These are phyloP conservation scores for Nigrospora osmanthi DNA, from an alignment of 2,329 filamentous ascomycete genomes.

Conservation along the genomic window DNA sequence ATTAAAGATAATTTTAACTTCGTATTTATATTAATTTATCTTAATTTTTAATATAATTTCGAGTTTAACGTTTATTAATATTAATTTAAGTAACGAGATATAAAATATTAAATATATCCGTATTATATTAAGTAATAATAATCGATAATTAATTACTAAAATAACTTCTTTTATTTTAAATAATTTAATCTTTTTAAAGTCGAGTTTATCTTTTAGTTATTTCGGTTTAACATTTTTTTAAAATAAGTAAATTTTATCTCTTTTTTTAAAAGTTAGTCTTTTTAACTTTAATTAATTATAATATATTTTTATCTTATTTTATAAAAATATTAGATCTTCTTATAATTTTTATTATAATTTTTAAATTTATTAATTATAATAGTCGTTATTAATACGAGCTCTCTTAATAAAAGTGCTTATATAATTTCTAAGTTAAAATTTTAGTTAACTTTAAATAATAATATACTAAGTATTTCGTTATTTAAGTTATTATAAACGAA, in stretches of 20 bases:
- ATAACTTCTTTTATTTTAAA: background rate
- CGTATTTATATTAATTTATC: background rate
- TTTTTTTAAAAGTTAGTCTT: background rate
- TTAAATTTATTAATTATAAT: background rate
- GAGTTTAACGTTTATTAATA: background rate
- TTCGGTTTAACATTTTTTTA: conserved; percentile 1
- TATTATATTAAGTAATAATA: conserved; percentile 1
- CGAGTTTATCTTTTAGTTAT: background rate
- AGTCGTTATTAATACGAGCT: no score
- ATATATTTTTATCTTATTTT: background rate
- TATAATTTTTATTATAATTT: background rate
- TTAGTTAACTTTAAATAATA: background rate
- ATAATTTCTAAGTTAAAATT: background rate
- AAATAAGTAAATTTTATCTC: background rate
- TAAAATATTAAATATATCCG: background rate
- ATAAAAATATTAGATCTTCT: background rate
- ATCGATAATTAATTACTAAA: conserved; percentile 1
- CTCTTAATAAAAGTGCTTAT: background rate
- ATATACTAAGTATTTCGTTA: conserved; percentile 2
- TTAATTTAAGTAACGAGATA: background rate
- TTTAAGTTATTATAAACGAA: conserved; percentile 5
- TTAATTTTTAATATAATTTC: background rate
- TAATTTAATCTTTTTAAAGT: conserved; percentile 1
- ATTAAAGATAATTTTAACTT: background rate
- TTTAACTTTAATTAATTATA: background rate